Percentiles rank a stretch among this genome's conserved stretches.
phyloP scores from a whole-genome alignment of 2,329 filamentous ascomycete genomes.

The Fonsecaea multimorphosa region DNA sequence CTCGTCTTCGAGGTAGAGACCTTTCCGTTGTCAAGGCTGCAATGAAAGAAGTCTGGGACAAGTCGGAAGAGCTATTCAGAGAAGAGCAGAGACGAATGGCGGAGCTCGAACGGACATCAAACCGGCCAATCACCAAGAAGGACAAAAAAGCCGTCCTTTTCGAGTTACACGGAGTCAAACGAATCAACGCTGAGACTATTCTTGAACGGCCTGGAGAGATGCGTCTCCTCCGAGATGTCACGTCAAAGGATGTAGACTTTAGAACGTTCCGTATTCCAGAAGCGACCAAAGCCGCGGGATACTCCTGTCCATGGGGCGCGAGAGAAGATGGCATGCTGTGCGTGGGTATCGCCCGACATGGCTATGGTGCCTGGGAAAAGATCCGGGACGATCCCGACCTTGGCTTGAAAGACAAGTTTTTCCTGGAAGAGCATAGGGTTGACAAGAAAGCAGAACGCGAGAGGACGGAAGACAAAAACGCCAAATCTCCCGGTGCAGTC shows the following conservation, averaged over 20 bases:
- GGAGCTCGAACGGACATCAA: constrained; percentile 70
- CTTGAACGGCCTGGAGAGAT: constrained; percentile 90
- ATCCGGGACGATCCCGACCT: constrained; percentile 92
- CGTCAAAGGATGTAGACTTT: constrained; percentile 67
- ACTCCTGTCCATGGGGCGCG: constrained; percentile 89
- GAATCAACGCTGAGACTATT: constrained; percentile 93
- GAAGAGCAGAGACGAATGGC: constrained; percentile 71
- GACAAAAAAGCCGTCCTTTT: constrained; percentile 97
- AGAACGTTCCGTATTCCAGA: constrained; percentile 87
- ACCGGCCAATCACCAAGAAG: constrained; percentile 89
- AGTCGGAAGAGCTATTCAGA: constrained; percentile 70
- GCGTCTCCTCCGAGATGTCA: constrained; percentile 77
- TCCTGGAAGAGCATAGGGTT: constrained; percentile 96
- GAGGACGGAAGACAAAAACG: constrained; percentile 64
- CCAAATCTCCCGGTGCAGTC: constrained; percentile 92
- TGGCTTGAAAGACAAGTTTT: constrained; percentile 86
- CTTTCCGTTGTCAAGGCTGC: constrained; percentile 76
- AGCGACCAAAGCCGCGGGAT: constrained; percentile 88
- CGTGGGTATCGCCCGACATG: constrained; percentile 88
- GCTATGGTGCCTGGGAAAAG: constrained; percentile 92
- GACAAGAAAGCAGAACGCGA: constrained; percentile 96
- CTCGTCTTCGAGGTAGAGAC: constrained; percentile 82
- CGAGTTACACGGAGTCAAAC: constrained; percentile 90
- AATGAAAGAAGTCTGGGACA: constrained; percentile 78
- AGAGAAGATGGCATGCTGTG: constrained; percentile 97